Evolutionary conservation across 2,329 filamentous ascomycete genomes (phyloP).

Genomic region (Microdochium trichocladiopsis): DNA sequence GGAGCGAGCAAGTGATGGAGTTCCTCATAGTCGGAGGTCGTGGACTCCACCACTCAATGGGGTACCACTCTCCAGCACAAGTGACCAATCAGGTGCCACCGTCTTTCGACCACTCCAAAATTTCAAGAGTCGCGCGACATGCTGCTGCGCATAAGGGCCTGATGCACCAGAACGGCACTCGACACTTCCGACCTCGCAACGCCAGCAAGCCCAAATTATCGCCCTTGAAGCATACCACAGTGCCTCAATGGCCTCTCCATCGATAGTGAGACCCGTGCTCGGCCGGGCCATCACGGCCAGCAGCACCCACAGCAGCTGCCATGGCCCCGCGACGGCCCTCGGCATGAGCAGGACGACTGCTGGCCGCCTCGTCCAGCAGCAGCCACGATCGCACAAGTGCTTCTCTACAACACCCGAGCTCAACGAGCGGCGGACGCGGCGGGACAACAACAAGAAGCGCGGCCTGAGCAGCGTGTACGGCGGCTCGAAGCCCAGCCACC

Average conservation of each 20-base stretch:
- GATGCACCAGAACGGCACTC: background rate
- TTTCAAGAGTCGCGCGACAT: background rate
- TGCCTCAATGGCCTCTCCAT: background rate
- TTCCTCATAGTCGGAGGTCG: background rate
- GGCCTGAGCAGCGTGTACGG: slow-evolving; percentile 76
- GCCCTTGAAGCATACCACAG: background rate
- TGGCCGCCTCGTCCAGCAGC: slow-evolving; percentile 7
- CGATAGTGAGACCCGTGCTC: background rate
- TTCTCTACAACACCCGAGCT: slow-evolving; percentile 23
- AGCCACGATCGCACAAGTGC: slow-evolving; percentile 5
- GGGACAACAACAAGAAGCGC: slow-evolving; percentile 73
- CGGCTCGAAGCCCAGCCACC: slow-evolving; percentile 62
- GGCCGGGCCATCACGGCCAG: background rate
- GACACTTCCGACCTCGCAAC: background rate
- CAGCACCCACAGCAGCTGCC: slow-evolving; percentile 1
- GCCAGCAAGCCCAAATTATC: background rate
- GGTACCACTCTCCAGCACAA: background rate
- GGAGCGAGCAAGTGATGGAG: too few species aligned
- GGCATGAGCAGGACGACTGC: background rate
- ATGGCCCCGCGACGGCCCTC: slow-evolving; percentile 3
- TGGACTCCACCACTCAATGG: background rate
- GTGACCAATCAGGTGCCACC: background rate
- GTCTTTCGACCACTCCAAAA: background rate
- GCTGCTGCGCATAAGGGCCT: background rate
- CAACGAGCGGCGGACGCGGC: slow-evolving; percentile 26